These are phyloP conservation scores for Colletotrichum orchidophilum DNA, from an alignment of 2,329 filamentous ascomycete genomes.

Conservation along the genomic window DNA sequence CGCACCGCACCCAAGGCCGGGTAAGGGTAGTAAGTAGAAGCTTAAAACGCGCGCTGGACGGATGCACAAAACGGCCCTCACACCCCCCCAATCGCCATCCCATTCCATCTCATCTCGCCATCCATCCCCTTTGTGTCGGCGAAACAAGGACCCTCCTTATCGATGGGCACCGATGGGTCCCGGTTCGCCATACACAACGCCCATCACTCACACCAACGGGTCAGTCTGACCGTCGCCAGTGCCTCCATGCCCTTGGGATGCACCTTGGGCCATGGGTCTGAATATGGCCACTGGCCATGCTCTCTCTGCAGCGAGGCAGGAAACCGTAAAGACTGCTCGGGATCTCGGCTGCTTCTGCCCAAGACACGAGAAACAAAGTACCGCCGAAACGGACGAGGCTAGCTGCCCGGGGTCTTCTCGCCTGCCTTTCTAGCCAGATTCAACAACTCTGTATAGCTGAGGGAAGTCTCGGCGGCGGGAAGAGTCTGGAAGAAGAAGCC, in stretches of 20 bases:
- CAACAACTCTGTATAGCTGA: neutral
- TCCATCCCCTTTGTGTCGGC: neutral
- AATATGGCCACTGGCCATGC: neutral
- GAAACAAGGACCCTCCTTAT: slow-evolving; percentile 30
- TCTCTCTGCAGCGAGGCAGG: neutral
- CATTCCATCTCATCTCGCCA: neutral
- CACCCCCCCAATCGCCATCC: neutral
- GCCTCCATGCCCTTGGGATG: neutral
- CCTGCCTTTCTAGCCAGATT: slow-evolving; percentile 1
- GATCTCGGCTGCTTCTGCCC: slow-evolving; percentile 13
- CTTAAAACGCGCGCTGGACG: slow-evolving; percentile 31
- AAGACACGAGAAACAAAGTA: slow-evolving; percentile 2
- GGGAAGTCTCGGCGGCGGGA: slow-evolving; percentile 2
- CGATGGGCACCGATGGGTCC: slow-evolving; percentile 21
- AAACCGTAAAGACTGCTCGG: neutral
- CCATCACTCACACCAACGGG: slow-evolving; percentile 12
- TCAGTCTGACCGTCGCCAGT: neutral
- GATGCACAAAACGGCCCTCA: slow-evolving; percentile 28
- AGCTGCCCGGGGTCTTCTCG: neutral
- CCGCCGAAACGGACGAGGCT: slow-evolving; percentile 2
- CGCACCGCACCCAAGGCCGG: slow-evolving; percentile 4
- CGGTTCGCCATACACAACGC: slow-evolving; percentile 8
- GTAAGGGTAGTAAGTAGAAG: slow-evolving; percentile 20
- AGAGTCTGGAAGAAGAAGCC: slow-evolving; percentile 23
- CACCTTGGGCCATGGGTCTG: neutral